Base-by-base conservation (phyloP, 345 rosid species). In the Citrus hindsii region DNA sequence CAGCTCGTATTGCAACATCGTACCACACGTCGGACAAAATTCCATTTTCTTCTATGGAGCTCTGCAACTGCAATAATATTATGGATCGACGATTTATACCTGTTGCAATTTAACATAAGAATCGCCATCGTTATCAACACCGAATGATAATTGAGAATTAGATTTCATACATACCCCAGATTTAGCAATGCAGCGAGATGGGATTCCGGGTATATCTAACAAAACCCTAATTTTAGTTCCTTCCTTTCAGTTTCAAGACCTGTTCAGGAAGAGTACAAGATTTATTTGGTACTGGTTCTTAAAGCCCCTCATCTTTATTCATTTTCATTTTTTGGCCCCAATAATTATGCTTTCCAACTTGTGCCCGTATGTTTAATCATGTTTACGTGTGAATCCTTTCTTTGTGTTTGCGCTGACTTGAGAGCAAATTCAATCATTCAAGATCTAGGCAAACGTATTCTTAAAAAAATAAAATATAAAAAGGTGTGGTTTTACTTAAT, bases 1-100 rank as follows among this genome's bases (percentile, higher is more conserved):
- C 84, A 76, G 55, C 87, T 87, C 93, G 56, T 83, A 90, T 66
- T 76, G 87, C 83, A 90, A 83, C 82, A 90, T 74, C 69, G 77
- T 74, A 7, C 87, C 90, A 68, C 91, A 90, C 19, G 88, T 82
- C 0, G 92, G 93, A 81, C 93, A 90, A 78, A 90, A 87, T 76
- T 90, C 93, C 93, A 88, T 90, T 58, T 62, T 22, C 73, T 68
- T 22, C 24, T 28, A 8, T 74, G 25, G 37, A 35, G 2, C 64
- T 40, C 77, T 60, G 67, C 67, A 73, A 24, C 27, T 2, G 13
- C 8, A 13, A 46, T 46, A 4, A 46, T 28, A 28, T 42, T 42
- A 48, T 16, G 9, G 27, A 56, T 69, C 33, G 7, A 14, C 8
- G 58, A 25, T 65, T 67, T 32, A 21, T 9, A 21, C 13, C 70